Percentiles rank a stretch among this genome's conserved stretches.
Evolutionary conservation across 306 rosid genomes (phyloP).

Genomic region (Vigna reflexopilosa): DNA sequence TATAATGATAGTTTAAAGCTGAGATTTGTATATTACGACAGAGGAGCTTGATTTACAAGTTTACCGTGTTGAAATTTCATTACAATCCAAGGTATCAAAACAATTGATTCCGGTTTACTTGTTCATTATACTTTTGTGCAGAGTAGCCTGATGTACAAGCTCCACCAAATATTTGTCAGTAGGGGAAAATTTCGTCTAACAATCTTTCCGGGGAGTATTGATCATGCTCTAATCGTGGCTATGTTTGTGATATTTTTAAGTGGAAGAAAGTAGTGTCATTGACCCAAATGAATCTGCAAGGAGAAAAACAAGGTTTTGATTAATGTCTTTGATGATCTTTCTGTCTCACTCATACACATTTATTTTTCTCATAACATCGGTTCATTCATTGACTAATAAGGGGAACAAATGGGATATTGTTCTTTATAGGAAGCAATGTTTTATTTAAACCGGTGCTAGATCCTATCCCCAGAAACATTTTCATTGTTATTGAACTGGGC

Average conservation of each 20-base stretch:
- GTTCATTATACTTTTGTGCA: slow-evolving; percentile 50
- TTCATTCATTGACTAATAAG: not conserved
- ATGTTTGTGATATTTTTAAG: slow-evolving; percentile 75
- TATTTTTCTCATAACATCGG: not conserved
- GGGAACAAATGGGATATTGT: not conserved
- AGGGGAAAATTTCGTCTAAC: slow-evolving; percentile 83
- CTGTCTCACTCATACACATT: not conserved
- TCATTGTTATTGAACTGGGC: not conserved
- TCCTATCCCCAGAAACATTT: slow-evolving; percentile 1
- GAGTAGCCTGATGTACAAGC: slow-evolving; percentile 90
- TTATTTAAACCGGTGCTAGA: slow-evolving; percentile 6
- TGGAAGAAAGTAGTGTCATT: slow-evolving; percentile 53
- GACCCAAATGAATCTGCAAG: slow-evolving; percentile 28
- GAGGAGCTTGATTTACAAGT: not conserved
- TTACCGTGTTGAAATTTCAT: not conserved
- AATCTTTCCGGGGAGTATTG: slow-evolving; percentile 66
- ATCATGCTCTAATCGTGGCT: slow-evolving; percentile 64
- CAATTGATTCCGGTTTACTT: not conserved
- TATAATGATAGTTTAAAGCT: not conserved
- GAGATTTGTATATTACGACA: slow-evolving; percentile 1
- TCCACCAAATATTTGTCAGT: slow-evolving; percentile 63
- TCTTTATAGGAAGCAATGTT: slow-evolving; percentile 14
- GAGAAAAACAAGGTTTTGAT: not conserved
- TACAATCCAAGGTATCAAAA: not conserved
- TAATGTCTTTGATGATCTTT: not conserved